Percentiles rank a stretch among this genome's conserved stretches.
Evolutionary conservation across 345 rosid genomes (phyloP).

Genomic region (Eucalyptus rudis): DNA sequence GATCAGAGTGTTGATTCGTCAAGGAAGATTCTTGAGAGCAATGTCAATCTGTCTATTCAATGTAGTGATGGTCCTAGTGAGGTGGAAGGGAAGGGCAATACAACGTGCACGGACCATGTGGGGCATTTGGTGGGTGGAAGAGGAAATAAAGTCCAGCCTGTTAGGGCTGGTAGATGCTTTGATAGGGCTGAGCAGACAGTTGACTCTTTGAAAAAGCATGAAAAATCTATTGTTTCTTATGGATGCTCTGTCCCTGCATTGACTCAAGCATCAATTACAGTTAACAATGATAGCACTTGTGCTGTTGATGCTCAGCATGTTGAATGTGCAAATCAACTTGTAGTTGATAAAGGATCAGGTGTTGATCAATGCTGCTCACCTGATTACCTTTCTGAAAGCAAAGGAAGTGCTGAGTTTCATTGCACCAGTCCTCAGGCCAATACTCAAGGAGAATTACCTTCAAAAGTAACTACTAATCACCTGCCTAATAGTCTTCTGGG

Average conservation of each 20-base stretch:
- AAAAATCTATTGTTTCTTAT: constrained; percentile 28
- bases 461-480: constrained; percentile 1
- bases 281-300: constrained; percentile 12
- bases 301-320: constrained; percentile 9
- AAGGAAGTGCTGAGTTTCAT: constrained; percentile 21
- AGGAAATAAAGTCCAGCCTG: constrained; percentile 1
- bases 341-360: constrained; percentile 34
- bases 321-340: constrained; percentile 1
- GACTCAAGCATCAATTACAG: constrained; percentile 22
- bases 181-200: background rate
- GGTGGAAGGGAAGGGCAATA: constrained; percentile 3
- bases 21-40: background rate
- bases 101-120: background rate
- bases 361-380: constrained; percentile 42
- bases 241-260: constrained; percentile 27
- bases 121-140: background rate
- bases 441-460: background rate
- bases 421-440: constrained; percentile 1
- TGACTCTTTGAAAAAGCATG: constrained; percentile 14
- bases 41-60: constrained; percentile 5
- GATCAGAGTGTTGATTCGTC: background rate
- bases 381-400: constrained; percentile 29
- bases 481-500: constrained; percentile 30
- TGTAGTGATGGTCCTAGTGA: constrained; percentile 38
- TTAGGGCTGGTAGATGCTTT: constrained; percentile 2